These are phyloP conservation scores for Aspergillus sclerotioniger DNA, from an alignment of 495 filamentous ascomycete species.

Conservation along the genomic window DNA sequence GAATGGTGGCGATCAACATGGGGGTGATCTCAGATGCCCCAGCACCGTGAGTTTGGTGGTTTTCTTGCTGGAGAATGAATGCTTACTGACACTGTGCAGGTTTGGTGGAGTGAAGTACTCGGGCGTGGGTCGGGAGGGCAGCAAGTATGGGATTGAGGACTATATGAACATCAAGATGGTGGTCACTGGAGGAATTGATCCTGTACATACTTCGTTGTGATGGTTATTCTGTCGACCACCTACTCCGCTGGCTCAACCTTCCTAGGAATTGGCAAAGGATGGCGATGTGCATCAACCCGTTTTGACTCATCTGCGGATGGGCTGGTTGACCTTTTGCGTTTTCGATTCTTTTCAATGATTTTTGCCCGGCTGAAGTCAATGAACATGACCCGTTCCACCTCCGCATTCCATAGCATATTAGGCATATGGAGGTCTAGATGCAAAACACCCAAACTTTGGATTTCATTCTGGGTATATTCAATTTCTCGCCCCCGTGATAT, in stretches of 20 bases:
- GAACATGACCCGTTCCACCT: conserved; percentile 17
- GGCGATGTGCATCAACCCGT: too few species aligned
- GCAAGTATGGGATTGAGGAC: conserved; percentile 78
- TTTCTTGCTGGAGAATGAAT: not conserved
- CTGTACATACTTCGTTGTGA: too few species aligned
- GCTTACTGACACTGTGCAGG: not conserved
- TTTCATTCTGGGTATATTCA: conserved; percentile 7
- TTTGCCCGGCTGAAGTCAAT: conserved; percentile 15
- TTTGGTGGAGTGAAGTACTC: conserved; percentile 58
- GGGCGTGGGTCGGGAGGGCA: conserved; percentile 61
- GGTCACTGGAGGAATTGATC: conserved; percentile 62
- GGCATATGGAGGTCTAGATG: conserved; percentile 16
- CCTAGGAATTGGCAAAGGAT: too few species aligned
- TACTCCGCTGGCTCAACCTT: too few species aligned
- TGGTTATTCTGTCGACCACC: too few species aligned
- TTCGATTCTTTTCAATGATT: not conserved
- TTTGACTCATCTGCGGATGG: not conserved
- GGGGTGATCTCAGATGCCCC: conserved; percentile 32
- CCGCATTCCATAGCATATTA: conserved; percentile 22
- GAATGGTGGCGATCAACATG: conserved; percentile 55
- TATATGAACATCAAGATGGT: conserved; percentile 79
- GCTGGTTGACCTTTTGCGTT: not conserved
- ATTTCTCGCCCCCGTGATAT: not conserved
- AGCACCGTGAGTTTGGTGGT: conserved; percentile 10
- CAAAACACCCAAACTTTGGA: conserved; percentile 15